Conservation (phyloP, 257 asterid species). For the Catharanthus roseus region DNA sequence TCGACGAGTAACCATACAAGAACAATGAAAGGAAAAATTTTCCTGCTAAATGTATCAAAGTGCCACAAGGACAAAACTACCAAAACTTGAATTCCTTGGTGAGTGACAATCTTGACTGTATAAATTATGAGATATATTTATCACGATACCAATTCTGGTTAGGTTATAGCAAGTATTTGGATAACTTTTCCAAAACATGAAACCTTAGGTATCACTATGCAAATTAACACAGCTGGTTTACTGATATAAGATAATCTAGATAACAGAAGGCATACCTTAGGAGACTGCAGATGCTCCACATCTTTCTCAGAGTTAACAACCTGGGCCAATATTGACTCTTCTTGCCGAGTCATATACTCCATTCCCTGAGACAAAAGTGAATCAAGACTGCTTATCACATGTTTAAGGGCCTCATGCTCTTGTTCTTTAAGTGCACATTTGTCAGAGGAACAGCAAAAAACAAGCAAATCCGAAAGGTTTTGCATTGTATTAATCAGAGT, state of each 20-base stretch:
- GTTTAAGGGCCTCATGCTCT: conserved; percentile 39
- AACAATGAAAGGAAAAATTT: not conserved
- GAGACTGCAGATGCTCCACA: conserved; percentile 22
- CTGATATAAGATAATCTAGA: not conserved
- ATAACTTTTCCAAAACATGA: not conserved
- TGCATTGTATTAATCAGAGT: conserved; percentile 47
- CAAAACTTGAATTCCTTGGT: not conserved
- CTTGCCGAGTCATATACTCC: conserved; percentile 19
- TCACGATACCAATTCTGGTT: not conserved
- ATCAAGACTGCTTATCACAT: conserved; percentile 45
- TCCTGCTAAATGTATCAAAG: too few species aligned
- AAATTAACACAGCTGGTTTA: not conserved
- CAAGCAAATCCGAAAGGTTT: conserved; percentile 62
- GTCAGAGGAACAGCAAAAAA: conserved; percentile 37
- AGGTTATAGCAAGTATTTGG: too few species aligned
- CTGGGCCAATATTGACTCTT: conserved; percentile 19
- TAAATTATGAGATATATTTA: not conserved
- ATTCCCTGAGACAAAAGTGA: conserved; percentile 44
- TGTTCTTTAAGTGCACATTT: conserved; percentile 42
- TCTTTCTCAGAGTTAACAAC: conserved; percentile 32
- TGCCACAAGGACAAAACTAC: not conserved
- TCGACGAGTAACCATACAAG: too few species aligned
- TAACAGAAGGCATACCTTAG: conserved; percentile 37
- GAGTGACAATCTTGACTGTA: not conserved
- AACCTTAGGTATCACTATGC: not conserved